Percentiles rank a stretch among this genome's conserved stretches.
Evolutionary conservation across 768 basidiomycete genomes (phyloP).

Genomic region (Crepidotus variabilis): DNA sequence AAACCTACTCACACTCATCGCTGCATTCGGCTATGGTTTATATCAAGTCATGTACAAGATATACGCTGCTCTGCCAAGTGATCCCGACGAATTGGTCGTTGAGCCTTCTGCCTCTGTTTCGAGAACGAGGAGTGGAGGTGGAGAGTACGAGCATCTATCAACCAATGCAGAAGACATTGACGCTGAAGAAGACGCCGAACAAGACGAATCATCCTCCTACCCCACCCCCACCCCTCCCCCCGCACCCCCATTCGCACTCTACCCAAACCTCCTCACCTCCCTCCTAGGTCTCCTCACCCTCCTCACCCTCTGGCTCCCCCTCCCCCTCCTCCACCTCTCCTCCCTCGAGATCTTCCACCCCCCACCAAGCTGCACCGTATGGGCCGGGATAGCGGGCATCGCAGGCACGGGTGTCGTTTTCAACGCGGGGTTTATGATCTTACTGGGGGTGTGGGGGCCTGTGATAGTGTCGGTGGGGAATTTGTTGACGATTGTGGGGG

Average conservation of each 20-base stretch:
- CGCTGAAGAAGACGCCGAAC: slow-evolving; percentile 37
- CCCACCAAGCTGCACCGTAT: slow-evolving; percentile 47
- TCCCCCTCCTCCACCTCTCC: slow-evolving; percentile 68
- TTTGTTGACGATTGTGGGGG: slow-evolving; percentile 91
- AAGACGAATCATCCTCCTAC: slow-evolving; percentile 18
- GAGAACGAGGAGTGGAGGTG: too few relatives aligned
- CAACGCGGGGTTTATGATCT: slow-evolving; percentile 85
- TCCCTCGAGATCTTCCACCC: slow-evolving; percentile 64
- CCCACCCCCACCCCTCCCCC: slow-evolving; percentile 20
- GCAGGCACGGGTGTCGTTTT: slow-evolving; percentile 69
- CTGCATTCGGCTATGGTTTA: slow-evolving; percentile 68
- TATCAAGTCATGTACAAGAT: slow-evolving; percentile 87
- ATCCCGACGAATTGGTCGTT: slow-evolving; percentile 41
- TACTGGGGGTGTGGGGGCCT: slow-evolving; percentile 85
- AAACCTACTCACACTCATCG: slow-evolving; percentile 68
- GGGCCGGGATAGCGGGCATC: slow-evolving; percentile 61
- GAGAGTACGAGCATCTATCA: too few relatives aligned
- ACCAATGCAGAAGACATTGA: slow-evolving; percentile 37
- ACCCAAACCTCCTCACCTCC: slow-evolving; percentile 80
- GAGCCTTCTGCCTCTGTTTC: slow-evolving; percentile 14
- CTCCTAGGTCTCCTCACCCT: slow-evolving; percentile 77
- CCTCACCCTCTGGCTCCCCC: slow-evolving; percentile 71
- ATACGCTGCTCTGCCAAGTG: slow-evolving; percentile 67
- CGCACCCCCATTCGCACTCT: slow-evolving; percentile 79
- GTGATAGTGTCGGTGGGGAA: slow-evolving; percentile 86